A percentile compares a stretch with the other conserved stretches of the same genome.
These are phyloP conservation scores for Solanum hybrid DNA, from an alignment of 305 asterid species.

Conservation along the genomic window DNA sequence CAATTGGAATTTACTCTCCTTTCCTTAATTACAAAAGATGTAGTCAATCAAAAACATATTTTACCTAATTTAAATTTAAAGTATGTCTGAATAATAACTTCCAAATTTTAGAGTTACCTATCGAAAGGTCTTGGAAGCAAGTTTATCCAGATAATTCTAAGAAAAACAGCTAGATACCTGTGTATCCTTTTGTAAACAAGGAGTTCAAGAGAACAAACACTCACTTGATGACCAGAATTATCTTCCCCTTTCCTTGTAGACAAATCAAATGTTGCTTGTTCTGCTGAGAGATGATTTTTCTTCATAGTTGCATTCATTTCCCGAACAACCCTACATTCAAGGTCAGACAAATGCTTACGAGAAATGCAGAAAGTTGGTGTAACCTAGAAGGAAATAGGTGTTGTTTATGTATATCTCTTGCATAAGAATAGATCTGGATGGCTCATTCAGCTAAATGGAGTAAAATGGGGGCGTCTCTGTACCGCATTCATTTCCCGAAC, in stretches of 20 bases:
- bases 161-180: neutral
- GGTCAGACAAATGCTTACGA: conserved; percentile 1
- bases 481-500: conserved; percentile 59
- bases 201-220: conserved; percentile 32
- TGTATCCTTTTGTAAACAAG: neutral
- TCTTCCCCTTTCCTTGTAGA: conserved; percentile 51
- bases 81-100: neutral
- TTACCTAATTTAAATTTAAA: neutral
- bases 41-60: neutral
- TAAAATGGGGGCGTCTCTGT: neutral
- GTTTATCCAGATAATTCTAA: neutral
- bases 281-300: conserved; percentile 47
- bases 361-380: neutral
- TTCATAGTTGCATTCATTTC: conserved; percentile 49
- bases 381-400: neutral
- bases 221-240: conserved; percentile 47
- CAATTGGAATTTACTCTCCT: neutral
- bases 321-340: conserved; percentile 56
- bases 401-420: neutral
- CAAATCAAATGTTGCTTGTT: conserved; percentile 39
- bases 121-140: neutral
- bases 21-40: neutral
- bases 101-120: neutral
- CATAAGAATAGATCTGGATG: neutral
- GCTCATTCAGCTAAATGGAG: neutral